A percentile compares a stretch with the other conserved stretches of the same genome.
Conservation (phyloP, 1,284 basidiomycete species). For the Ustilago tritici region DNA sequence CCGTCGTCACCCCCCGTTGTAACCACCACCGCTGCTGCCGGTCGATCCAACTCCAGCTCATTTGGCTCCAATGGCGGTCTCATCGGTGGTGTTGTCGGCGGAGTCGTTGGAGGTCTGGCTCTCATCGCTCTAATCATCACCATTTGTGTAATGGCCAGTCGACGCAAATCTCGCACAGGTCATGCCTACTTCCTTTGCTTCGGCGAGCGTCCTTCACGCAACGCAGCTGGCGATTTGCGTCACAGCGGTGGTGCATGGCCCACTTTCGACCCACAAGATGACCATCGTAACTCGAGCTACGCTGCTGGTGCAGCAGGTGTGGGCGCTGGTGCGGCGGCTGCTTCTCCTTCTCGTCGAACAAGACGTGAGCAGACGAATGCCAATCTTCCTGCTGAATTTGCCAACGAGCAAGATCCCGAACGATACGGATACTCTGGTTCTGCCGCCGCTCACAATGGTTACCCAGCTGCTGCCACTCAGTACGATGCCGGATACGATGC, state of each 20-base stretch:
- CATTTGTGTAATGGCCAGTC: slow-evolving; percentile 36
- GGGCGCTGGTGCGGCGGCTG: slow-evolving; percentile 26
- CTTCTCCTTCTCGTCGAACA: slow-evolving; percentile 29
- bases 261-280: slow-evolving; percentile 55
- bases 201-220: slow-evolving; percentile 43
- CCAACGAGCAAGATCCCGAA: slow-evolving; percentile 50
- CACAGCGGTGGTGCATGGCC: slow-evolving; percentile 56
- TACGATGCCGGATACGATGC: slow-evolving; percentile 25
- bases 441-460: slow-evolving; percentile 26
- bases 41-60: slow-evolving; percentile 20
- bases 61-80: slow-evolving; percentile 52
- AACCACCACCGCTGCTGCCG: slow-evolving; percentile 33
- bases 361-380: slow-evolving; percentile 38
- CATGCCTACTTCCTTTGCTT: slow-evolving; percentile 62
- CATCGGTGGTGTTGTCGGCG: slow-evolving; percentile 63
- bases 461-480: slow-evolving; percentile 6
- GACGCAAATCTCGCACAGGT: slow-evolving; percentile 55
- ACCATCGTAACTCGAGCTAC: slow-evolving; percentile 17
- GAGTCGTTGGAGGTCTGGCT: slow-evolving; percentile 58
- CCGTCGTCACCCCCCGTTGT: slow-evolving; percentile 38
- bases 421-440: slow-evolving; percentile 32
- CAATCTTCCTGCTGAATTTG: slow-evolving; percentile 49
- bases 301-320: slow-evolving; percentile 21
- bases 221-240: slow-evolving; percentile 32
- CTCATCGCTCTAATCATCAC: slow-evolving; percentile 49